Conservation (phyloP, 768 basidiomycete genomes). For the Rhizopogon vulgaris region DNA sequence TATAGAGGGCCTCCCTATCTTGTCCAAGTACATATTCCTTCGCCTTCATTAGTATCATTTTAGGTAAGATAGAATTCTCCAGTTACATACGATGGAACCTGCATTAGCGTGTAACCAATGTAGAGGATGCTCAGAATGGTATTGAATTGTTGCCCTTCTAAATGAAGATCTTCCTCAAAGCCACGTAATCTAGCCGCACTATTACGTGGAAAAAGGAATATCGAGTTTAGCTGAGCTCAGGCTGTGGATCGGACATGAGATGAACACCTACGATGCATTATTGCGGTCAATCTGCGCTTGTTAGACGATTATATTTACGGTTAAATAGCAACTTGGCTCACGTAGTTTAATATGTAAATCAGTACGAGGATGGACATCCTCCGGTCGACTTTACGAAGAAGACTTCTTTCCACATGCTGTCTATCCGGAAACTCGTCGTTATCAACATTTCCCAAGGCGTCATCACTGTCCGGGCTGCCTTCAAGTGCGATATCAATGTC, state of each 20-base stretch:
- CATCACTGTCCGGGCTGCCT: neutral
- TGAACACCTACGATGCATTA: conserved; percentile 48
- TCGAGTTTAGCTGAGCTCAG: neutral
- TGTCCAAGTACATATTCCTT: conserved; percentile 68
- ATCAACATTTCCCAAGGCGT: neutral
- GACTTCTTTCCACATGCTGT: conserved; percentile 34
- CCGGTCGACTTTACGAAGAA: conserved; percentile 30
- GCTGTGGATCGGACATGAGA: neutral
- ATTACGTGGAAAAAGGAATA: neutral
- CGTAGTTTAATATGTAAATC: conserved; percentile 31
- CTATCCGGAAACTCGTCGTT: conserved; percentile 14
- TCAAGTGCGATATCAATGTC: neutral
- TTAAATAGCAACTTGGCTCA: conserved; percentile 9
- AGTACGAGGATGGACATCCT: conserved; percentile 30
- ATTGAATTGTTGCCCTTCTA: conserved; percentile 58
- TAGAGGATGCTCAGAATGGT: conserved; percentile 65
- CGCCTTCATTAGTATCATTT: neutral
- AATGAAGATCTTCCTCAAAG: conserved; percentile 60
- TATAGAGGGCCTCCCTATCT: conserved; percentile 61
- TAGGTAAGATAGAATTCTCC: neutral
- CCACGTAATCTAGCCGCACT: conserved; percentile 72
- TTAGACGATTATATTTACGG: neutral
- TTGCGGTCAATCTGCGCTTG: conserved; percentile 57
- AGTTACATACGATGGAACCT: conserved; percentile 60
- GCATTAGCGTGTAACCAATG: conserved; percentile 73